phyloP scores from a whole-genome alignment of 2,329 filamentous ascomycete genomes.

The Phoma sp. region DNA sequence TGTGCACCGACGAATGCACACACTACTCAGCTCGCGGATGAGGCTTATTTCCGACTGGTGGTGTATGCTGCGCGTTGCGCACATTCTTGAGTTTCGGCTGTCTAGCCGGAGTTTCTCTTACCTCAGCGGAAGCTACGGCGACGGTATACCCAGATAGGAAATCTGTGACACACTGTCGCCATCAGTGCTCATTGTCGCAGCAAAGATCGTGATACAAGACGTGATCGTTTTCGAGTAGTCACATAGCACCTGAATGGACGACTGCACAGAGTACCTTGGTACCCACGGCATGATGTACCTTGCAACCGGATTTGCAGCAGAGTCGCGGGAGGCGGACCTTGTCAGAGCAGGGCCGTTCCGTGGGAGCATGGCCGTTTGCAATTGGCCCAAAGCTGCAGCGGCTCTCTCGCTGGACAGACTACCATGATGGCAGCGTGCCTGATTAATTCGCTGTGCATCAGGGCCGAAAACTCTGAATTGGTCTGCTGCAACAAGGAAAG shows the following conservation, averaged over 20 bases:
- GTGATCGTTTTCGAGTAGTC: slow-evolving; percentile 21
- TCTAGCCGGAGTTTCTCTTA: slow-evolving; percentile 29
- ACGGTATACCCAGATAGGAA: slow-evolving; percentile 22
- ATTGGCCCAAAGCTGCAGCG: slow-evolving; percentile 28
- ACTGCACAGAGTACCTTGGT: slow-evolving; percentile 12
- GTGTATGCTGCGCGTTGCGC: slow-evolving; percentile 22
- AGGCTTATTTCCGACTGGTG: slow-evolving; percentile 26
- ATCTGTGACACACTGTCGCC: slow-evolving; percentile 24
- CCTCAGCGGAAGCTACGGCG: slow-evolving; percentile 23
- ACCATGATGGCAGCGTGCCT: slow-evolving; percentile 26
- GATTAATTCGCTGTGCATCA: slow-evolving; percentile 9
- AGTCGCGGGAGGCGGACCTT: slow-evolving; percentile 33
- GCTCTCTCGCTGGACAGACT: slow-evolving; percentile 23
- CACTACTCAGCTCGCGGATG: slow-evolving; percentile 7
- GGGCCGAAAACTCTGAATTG: slow-evolving; percentile 23
- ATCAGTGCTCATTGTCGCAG: slow-evolving; percentile 27
- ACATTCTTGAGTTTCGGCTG: slow-evolving; percentile 20
- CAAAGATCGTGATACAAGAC: slow-evolving; percentile 25
- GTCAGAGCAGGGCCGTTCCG: slow-evolving; percentile 20
- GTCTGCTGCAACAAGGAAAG: slow-evolving; percentile 13
- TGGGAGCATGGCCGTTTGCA: slow-evolving; percentile 18
- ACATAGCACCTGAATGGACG: slow-evolving; percentile 31
- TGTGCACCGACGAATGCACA: slow-evolving; percentile 20
- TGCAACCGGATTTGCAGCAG: slow-evolving; percentile 17
- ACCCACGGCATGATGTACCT: slow-evolving; percentile 2